phyloP scores from a whole-genome alignment of 2,329 filamentous ascomycete species.

The Zymoseptoria passerinii region DNA sequence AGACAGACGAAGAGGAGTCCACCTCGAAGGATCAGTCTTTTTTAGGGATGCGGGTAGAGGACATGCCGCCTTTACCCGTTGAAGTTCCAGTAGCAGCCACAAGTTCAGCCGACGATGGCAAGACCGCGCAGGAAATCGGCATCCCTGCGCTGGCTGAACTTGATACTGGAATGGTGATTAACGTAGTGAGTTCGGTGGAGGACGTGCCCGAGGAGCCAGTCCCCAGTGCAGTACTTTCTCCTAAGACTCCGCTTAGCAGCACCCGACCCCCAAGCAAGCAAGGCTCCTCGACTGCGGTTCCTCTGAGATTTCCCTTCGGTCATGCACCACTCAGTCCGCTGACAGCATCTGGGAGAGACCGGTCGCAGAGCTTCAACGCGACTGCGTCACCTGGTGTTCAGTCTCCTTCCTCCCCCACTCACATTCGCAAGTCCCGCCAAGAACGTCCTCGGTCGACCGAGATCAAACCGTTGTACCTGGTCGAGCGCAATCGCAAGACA shows the following conservation, averaged over 20 bases:
- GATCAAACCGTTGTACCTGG: constrained; percentile 72
- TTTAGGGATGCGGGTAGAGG: constrained; percentile 58
- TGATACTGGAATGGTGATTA: constrained; percentile 18
- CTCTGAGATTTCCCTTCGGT: constrained; percentile 28
- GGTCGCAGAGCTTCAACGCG: constrained; percentile 26
- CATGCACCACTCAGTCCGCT: constrained; percentile 24
- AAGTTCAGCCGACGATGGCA: constrained; percentile 21
- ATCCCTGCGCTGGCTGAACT: constrained; percentile 25
- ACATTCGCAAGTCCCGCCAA: constrained; percentile 15
- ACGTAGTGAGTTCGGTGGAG: neutral
- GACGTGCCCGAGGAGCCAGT: neutral
- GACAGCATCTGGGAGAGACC: constrained; percentile 13
- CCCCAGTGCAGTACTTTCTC: neutral
- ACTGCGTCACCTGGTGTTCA: constrained; percentile 9
- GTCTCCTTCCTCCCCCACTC: constrained; percentile 17
- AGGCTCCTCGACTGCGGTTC: constrained; percentile 29
- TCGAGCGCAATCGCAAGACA: constrained; percentile 54
- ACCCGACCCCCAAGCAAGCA: constrained; percentile 3
- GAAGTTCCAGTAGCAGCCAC: constrained; percentile 14
- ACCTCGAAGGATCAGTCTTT: constrained; percentile 44
- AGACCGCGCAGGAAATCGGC: constrained; percentile 26
- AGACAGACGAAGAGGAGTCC: constrained; percentile 18
- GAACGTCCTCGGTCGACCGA: constrained; percentile 38
- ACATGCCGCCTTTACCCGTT: constrained; percentile 41
- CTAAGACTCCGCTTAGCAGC: neutral